Evolutionary conservation across 2,329 filamentous ascomycete genomes (phyloP).

Genomic region (Ophidiomyces ophidiicola): DNA sequence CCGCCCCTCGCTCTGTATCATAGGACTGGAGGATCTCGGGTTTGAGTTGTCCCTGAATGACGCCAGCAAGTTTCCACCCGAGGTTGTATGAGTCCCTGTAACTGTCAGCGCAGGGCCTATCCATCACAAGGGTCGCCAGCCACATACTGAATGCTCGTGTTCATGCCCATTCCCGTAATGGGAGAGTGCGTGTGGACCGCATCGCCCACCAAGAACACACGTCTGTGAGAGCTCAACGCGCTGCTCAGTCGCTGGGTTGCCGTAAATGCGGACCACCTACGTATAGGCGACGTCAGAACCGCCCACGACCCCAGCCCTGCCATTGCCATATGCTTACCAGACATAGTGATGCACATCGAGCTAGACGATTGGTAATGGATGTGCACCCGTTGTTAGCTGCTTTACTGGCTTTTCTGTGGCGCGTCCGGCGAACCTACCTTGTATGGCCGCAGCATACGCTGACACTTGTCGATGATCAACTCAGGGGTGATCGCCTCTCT

Average conservation of each 20-base stretch:
- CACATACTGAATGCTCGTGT: conserved; percentile 57
- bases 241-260: conserved; percentile 54
- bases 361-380: too few relatives aligned
- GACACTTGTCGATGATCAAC: too few relatives aligned
- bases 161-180: conserved; percentile 55
- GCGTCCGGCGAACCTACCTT: too few relatives aligned
- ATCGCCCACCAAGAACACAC: conserved; percentile 63
- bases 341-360: too few relatives aligned
- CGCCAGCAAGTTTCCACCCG: conserved; percentile 30
- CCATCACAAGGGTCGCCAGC: too few relatives aligned
- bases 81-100: conserved; percentile 39
- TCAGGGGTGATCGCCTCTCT: too few relatives aligned
- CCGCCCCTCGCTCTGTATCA: conserved; percentile 26
- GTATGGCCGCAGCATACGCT: too few relatives aligned
- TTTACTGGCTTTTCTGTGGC: too few relatives aligned
- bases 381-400: too few relatives aligned
- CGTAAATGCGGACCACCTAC: conserved; percentile 57
- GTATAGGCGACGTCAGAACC: too few relatives aligned
- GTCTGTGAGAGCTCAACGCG: conserved; percentile 49
- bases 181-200: conserved; percentile 58
- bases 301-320: too few relatives aligned
- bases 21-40: conserved; percentile 31
- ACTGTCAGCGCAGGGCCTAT: not conserved
- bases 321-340: too few relatives aligned
- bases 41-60: conserved; percentile 25